Conservation (phyloP, 139 green algal species). For the Pleodorina starrii region DNA sequence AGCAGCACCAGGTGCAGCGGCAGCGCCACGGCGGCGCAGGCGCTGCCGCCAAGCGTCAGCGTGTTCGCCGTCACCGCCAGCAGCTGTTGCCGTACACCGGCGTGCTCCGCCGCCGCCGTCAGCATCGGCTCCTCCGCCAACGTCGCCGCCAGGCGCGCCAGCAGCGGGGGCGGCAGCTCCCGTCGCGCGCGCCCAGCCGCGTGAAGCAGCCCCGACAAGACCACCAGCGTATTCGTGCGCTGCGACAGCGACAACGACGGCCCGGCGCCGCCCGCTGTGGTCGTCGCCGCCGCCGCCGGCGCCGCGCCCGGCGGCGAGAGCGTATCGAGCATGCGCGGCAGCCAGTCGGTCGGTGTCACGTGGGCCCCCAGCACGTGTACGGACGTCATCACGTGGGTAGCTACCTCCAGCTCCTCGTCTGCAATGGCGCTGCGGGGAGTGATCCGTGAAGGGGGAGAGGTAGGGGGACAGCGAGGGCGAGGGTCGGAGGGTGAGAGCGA, state of each 20-base stretch:
- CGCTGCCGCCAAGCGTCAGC: slow-evolving; percentile 54
- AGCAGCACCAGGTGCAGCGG: slow-evolving; percentile 74
- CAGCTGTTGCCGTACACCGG: slow-evolving; percentile 68
- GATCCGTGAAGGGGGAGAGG: background rate
- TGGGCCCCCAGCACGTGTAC: slow-evolving; percentile 72
- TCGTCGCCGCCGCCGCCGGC: background rate
- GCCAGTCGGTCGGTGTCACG: slow-evolving; percentile 63
- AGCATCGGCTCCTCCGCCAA: slow-evolving; percentile 54
- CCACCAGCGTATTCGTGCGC: slow-evolving; percentile 75
- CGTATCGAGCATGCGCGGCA: slow-evolving; percentile 73
- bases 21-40: slow-evolving; percentile 30
- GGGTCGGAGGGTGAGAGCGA: too few species aligned
- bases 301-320: slow-evolving; percentile 27
- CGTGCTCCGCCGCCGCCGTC: slow-evolving; percentile 54
- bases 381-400: slow-evolving; percentile 49
- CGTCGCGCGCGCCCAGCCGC: slow-evolving; percentile 57
- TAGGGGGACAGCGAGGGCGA: background rate
- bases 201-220: slow-evolving; percentile 74
- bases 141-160: slow-evolving; percentile 39
- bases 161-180: slow-evolving; percentile 33
- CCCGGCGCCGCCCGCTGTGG: too few species aligned
- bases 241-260: slow-evolving; percentile 53
- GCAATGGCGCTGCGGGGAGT: slow-evolving; percentile 52
- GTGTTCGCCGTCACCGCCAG: slow-evolving; percentile 64
- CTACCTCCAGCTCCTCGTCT: slow-evolving; percentile 75